Conservation (phyloP, 2,329 filamentous ascomycete species). For the Aspergillus sclerotialis region DNA sequence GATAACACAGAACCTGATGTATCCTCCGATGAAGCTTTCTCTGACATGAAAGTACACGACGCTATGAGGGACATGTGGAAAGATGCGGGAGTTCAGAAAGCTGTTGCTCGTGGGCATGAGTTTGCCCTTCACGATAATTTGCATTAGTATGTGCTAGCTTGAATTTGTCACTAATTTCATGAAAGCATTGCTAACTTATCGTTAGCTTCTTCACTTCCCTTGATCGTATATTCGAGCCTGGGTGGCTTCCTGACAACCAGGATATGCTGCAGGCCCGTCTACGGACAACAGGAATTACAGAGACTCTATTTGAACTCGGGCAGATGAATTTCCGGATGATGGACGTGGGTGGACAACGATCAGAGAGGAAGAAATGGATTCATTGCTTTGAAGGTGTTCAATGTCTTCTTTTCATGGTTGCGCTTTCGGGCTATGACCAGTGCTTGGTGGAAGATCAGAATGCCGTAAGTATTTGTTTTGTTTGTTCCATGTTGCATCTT, state of each 20-base stretch:
- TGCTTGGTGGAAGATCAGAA: slow-evolving; percentile 94
- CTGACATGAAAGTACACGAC: slow-evolving; percentile 52
- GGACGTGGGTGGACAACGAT: slow-evolving; percentile 85
- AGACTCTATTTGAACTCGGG: slow-evolving; percentile 87
- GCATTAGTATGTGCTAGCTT: slow-evolving; percentile 62
- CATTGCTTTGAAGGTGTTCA: slow-evolving; percentile 95
- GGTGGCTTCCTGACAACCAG: slow-evolving; percentile 86
- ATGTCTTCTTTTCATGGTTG: slow-evolving; percentile 85
- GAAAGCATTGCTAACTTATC: slow-evolving; percentile 10
- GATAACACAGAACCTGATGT: slow-evolving; percentile 71
- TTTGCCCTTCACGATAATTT: slow-evolving; percentile 95
- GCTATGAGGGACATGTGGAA: slow-evolving; percentile 81
- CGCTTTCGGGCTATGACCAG: slow-evolving; percentile 94
- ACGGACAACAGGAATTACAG: slow-evolving; percentile 90
- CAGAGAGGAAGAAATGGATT: slow-evolving; percentile 95
- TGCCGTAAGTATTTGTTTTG: slow-evolving; percentile 57
- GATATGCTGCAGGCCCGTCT: slow-evolving; percentile 86
- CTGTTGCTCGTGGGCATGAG: slow-evolving; percentile 91
- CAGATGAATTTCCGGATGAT: slow-evolving; percentile 96
- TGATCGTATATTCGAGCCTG: slow-evolving; percentile 65
- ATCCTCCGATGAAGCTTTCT: slow-evolving; percentile 71
- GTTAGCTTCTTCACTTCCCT: slow-evolving; percentile 74
- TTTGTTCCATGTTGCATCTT: not conserved
- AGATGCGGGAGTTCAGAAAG: slow-evolving; percentile 74
- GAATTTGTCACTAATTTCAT: slow-evolving; percentile 6